Evolutionary conservation across 1,284 basidiomycete species (phyloP), one percentile per base, ranked within the genome.

Genomic region (Naganishia sp.): DNA sequence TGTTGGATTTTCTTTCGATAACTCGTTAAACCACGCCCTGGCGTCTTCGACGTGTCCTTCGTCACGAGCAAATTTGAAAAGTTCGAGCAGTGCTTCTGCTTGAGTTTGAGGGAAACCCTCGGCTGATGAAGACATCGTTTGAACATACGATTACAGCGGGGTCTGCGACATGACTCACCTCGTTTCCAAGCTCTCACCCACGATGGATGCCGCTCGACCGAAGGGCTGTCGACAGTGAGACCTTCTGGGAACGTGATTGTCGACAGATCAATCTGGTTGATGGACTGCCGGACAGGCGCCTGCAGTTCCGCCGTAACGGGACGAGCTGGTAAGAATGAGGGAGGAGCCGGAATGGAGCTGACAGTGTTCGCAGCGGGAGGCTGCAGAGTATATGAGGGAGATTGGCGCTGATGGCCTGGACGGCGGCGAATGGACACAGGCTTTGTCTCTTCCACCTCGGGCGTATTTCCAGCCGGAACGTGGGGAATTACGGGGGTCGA

Each of bases 51-150:
- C 72, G 63, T 80, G 80, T 16, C 74, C 74, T 54, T 78, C 78
- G 33, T 74, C 70, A n/a, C 80, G 72, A 2, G 75, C 74, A 71
- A 75, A 78, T 65, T 80, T 77, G 72, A 82, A 80, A 18, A 81
- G 75, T n/a, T 79, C 77, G 11, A 81, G 71, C 0, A 74, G 6
- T 6, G 72, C 53, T 21, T 70, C 64, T 28, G 66, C 66, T 23
- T 50, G 59, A 9, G 59, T 48, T 44, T 59, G 52, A 2, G 42
- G 48, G n/a, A 53, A 59, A 21, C 49, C 53, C 39, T 68, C 57
- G 52, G 56, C 61, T 66, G 18, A 48, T 3, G 23, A 31, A 33
- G 7, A 23, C 23, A 25, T 23, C 4, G 13, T 60, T 46, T 39
- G 28, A 45, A n/a, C 10, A 15, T 15, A 9, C 39, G 23, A 18